Percentiles rank a stretch among this genome's conserved stretches.
Evolutionary conservation across 371 early-diverging fungal species (phyloP).

Genomic region (Syncephalastrum monosporum): DNA sequence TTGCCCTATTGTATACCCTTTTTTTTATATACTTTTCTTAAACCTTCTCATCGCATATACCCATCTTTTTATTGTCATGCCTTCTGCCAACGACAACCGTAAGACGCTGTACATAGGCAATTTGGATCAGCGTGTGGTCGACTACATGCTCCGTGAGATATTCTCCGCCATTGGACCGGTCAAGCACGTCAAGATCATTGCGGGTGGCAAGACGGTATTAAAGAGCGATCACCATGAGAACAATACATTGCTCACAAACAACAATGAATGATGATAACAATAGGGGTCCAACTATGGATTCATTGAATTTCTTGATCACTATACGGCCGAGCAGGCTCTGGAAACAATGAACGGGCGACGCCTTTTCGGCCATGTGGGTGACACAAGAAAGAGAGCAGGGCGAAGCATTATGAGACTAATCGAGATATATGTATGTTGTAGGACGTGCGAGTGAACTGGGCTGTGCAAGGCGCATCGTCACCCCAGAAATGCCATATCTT

Average conservation of each 20-base stretch:
- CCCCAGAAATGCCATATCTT: slow-evolving; percentile 77
- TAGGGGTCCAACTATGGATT: slow-evolving; percentile 81
- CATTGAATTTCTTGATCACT: slow-evolving; percentile 77
- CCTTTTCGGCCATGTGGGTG: slow-evolving; percentile 55
- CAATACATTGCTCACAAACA: no score
- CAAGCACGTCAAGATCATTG: slow-evolving; percentile 76
- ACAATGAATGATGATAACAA: neutral
- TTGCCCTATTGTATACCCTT: neutral
- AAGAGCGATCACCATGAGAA: no score
- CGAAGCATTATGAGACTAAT: no score
- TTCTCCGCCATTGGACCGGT: slow-evolving; percentile 75
- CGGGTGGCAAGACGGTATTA: slow-evolving; percentile 42
- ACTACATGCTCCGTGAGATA: slow-evolving; percentile 71
- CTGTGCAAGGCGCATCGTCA: slow-evolving; percentile 31
- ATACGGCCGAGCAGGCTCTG: slow-evolving; percentile 73
- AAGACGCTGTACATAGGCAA: slow-evolving; percentile 77
- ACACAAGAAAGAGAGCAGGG: neutral
- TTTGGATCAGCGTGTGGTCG: slow-evolving; percentile 81
- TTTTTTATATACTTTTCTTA: neutral
- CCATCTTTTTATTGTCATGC: slow-evolving; percentile 1
- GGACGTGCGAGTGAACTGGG: slow-evolving; percentile 55
- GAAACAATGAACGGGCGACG: slow-evolving; percentile 76
- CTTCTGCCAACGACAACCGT: slow-evolving; percentile 6
- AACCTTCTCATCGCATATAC: slow-evolving; percentile 2
- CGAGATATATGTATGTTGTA: slow-evolving; percentile 1